phyloP scores from a whole-genome alignment of 192 early-diverging fungal genomes.

The Pilaira anomala region DNA sequence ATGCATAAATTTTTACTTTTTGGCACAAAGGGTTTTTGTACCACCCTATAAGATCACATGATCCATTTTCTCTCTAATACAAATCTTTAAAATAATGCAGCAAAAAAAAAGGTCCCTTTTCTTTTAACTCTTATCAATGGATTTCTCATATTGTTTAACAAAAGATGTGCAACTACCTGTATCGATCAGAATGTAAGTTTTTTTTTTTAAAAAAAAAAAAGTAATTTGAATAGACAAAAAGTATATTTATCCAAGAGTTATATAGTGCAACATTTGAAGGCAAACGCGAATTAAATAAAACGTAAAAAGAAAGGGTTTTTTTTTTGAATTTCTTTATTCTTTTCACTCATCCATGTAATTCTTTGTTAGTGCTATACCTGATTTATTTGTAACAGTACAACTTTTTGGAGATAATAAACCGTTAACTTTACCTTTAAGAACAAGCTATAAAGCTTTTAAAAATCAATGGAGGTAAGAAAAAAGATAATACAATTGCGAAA shows the following conservation, averaged over 20 bases:
- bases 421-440: conserved; percentile 61
- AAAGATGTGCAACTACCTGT: conserved; percentile 61
- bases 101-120: too few relatives aligned
- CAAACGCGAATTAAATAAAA: conserved; percentile 19
- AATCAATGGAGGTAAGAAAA: conserved; percentile 63
- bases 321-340: neutral
- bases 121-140: conserved; percentile 37
- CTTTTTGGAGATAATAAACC: conserved; percentile 69
- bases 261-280: conserved; percentile 41
- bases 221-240: too few relatives aligned
- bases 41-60: too few relatives aligned
- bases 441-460: conserved; percentile 61
- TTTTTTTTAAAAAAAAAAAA: too few relatives aligned
- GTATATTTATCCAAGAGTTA: too few relatives aligned
- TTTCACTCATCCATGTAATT: neutral
- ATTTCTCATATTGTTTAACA: conserved; percentile 71
- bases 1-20: too few relatives aligned
- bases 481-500: conserved; percentile 5
- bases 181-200: conserved; percentile 61
- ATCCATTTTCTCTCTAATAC: too few relatives aligned
- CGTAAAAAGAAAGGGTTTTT: conserved; percentile 18
- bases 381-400: conserved; percentile 65
- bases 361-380: conserved; percentile 45
- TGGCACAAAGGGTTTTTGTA: too few relatives aligned
- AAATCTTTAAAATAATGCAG: too few relatives aligned